A percentile compares a stretch with the other conserved stretches of the same genome.
Conservation (phyloP, 805 yeast species). For the Ogataea thermomethanolica region DNA sequence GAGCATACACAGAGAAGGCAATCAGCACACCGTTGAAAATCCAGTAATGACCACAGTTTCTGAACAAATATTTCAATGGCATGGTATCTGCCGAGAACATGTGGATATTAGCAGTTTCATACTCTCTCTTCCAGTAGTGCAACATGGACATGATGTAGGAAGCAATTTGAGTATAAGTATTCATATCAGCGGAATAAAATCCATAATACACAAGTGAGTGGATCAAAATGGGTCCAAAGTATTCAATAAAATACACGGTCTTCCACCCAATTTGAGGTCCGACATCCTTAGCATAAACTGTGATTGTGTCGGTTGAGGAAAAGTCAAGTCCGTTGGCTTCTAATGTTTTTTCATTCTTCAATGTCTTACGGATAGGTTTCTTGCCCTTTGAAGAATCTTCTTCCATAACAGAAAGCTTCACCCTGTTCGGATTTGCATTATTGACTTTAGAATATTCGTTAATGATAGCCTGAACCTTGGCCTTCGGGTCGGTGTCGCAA, state of each 20-base stretch:
- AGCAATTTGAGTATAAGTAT: slow-evolving; percentile 49
- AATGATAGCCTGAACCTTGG: slow-evolving; percentile 35
- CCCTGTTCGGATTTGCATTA: slow-evolving; percentile 43
- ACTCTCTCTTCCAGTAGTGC: slow-evolving; percentile 86
- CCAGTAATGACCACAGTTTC: slow-evolving; percentile 93
- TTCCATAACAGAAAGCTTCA: slow-evolving; percentile 47
- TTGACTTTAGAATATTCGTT: slow-evolving; percentile 41
- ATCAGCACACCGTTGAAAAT: slow-evolving; percentile 66
- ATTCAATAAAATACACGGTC: slow-evolving; percentile 84
- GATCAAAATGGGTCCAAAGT: slow-evolving; percentile 81
- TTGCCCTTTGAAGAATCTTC: slow-evolving; percentile 29
- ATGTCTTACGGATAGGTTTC: slow-evolving; percentile 39
- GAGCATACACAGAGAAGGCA: slow-evolving; percentile 32
- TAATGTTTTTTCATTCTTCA: slow-evolving; percentile 44
- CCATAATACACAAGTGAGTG: slow-evolving; percentile 65
- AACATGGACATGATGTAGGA: slow-evolving; percentile 56
- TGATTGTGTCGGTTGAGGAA: slow-evolving; percentile 32
- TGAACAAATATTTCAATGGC: slow-evolving; percentile 86
- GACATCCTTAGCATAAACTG: slow-evolving; percentile 73
- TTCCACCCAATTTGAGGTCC: slow-evolving; percentile 95
- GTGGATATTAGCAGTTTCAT: slow-evolving; percentile 82
- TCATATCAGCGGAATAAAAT: slow-evolving; percentile 36
- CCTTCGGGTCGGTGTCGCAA: slow-evolving; percentile 36
- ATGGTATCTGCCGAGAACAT: slow-evolving; percentile 84
- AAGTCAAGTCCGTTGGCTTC: slow-evolving; percentile 42